phyloP scores from a whole-genome alignment of 2,329 filamentous ascomycete species.

The Zymoseptoria crescenta region DNA sequence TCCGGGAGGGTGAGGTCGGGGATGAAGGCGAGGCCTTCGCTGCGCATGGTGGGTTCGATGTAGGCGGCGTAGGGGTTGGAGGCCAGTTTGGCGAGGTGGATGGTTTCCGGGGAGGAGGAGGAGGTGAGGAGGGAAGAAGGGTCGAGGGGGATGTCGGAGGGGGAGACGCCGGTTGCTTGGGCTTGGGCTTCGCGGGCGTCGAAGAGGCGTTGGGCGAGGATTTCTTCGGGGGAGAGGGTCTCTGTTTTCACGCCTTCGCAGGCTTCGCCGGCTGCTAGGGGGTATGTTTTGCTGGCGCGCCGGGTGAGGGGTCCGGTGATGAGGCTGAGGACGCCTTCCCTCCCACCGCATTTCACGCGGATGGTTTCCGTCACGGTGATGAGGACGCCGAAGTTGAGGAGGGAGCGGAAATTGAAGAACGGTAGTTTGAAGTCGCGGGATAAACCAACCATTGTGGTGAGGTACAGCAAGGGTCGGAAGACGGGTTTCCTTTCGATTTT shows the following conservation, averaged over 20 bases:
- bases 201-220: not conserved
- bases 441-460: not conserved
- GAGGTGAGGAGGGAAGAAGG: too few relatives aligned
- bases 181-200: not conserved
- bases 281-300: not conserved
- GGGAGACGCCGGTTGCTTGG: not conserved
- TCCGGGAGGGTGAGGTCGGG: conserved; percentile 49
- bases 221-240: not conserved
- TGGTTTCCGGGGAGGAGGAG: too few relatives aligned
- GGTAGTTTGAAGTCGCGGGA: not conserved
- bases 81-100: not conserved
- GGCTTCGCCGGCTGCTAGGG: not conserved
- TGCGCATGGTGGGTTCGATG: conserved; percentile 45
- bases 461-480: not conserved
- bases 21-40: conserved; percentile 56
- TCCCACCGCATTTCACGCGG: conserved; percentile 20
- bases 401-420: conserved; percentile 1
- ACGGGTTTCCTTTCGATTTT: not conserved
- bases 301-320: conserved; percentile 11
- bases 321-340: conserved; percentile 21
- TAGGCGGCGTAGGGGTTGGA: conserved; percentile 14
- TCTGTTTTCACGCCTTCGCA: not conserved
- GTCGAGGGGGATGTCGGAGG: not conserved
- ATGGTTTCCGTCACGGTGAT: conserved; percentile 24
- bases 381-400: conserved; percentile 20